Percentiles rank a stretch among this genome's conserved stretches.
These are phyloP conservation scores for Metschnikowia borealis DNA, from an alignment of 805 yeast genomes.

Conservation along the genomic window DNA sequence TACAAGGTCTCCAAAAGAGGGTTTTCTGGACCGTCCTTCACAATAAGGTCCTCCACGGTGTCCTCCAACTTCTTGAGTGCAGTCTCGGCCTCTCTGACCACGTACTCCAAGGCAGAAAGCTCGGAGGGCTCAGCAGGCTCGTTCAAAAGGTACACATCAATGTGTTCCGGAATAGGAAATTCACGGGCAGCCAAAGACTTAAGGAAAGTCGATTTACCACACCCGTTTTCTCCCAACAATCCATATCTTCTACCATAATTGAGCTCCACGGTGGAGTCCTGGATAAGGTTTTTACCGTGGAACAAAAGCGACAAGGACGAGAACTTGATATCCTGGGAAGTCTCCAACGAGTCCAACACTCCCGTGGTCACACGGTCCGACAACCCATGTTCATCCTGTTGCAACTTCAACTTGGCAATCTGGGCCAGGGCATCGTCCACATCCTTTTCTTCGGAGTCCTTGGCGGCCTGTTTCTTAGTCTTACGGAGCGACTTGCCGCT, in stretches of 20 bases:
- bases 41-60: conserved; percentile 81
- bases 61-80: conserved; percentile 90
- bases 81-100: conserved; percentile 91
- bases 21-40: conserved; percentile 92
- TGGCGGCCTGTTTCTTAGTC: conserved; percentile 53
- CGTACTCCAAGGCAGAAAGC: conserved; percentile 89
- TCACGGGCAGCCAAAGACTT: conserved; percentile 94
- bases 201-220: conserved; percentile 95
- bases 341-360: conserved; percentile 81
- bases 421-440: conserved; percentile 65
- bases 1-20: conserved; percentile 80
- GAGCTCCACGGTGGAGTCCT: conserved; percentile 87
- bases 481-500: conserved; percentile 76
- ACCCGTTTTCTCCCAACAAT: conserved; percentile 95
- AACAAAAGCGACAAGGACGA: conserved; percentile 86
- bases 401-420: conserved; percentile 83
- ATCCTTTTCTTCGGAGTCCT: conserved; percentile 48
- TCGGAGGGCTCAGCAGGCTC: conserved; percentile 98
- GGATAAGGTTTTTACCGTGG: conserved; percentile 96
- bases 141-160: conserved; percentile 88
- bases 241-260: conserved; percentile 98
- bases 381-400: conserved; percentile 88
- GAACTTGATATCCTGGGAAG: conserved; percentile 91
- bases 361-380: conserved; percentile 98
- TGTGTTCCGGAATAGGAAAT: conserved; percentile 87